Base-by-base conservation (phyloP, 192 early-diverging fungal genomes). In the Helicostylum pulchrum region DNA sequence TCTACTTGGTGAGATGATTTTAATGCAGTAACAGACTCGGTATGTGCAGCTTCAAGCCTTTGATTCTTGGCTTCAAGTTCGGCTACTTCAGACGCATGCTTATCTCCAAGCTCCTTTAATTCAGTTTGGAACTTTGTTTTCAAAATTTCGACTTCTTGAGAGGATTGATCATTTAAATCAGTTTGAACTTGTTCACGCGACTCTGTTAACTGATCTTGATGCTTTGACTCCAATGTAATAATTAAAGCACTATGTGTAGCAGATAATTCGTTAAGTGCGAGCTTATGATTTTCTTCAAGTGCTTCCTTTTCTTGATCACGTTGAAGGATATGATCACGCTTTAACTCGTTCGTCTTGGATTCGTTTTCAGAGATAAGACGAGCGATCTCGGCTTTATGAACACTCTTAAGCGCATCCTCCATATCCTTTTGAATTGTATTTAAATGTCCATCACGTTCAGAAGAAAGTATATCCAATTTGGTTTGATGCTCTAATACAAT, bases 241-340 rank as follows among this genome's bases (percentile, higher is more conserved):
- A 59, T 21, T 4, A 8, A 23, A 5, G 0, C 36, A 21, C 43
- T 20, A 42, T 59, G 57, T 12, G 36, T 21, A 2, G 11, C 43
- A 23, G 43, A 44, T 12, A 59, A n/a, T 15, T 43, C 51, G 12
- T 8, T n/a, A 5, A 64, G 3, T 15, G 51, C 51, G 7, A 23
- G 32, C 39, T 52, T 23, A 32, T 64, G 62, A 3, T 36, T 39
- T 2, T 14, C 32, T 51, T 59, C 23, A 14, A 70, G 31, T 4
- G 42, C 31, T 51, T 57, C 53, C 4, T 23, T 42, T 8, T 51
- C 53, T 31, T 44, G 61, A 19, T 70, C 68, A 15, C 61, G 51
- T 55, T 64, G 62, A 21, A 63, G 21, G n/a, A 57, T 36, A 44
- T 62, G 53, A 2, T 70, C 51, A 10, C 61, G 61, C 10, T 57